Base-by-base conservation (phyloP, 345 rosid species). In the Eucalyptus albens region DNA sequence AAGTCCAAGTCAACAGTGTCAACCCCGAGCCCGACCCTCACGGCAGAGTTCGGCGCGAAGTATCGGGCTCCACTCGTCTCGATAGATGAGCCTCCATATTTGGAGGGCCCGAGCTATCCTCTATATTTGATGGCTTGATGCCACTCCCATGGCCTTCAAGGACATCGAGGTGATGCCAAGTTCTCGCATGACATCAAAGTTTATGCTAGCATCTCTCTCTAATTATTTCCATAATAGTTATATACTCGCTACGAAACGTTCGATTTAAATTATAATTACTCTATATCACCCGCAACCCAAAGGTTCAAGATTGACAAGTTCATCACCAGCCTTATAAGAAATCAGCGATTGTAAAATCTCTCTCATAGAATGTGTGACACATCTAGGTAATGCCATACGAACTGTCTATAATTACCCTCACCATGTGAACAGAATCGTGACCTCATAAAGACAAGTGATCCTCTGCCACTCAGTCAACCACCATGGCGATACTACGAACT, bases 231-330 rank as follows among this genome's bases (percentile, higher is more conserved):
- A 33, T 9, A 17, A 33, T 1, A 6, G 2, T 17, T 33, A 1
- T 5, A 33, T 6, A 33, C 2, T 72, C 2, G 4, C 0, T 33
- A 72, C 1, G 3, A 2, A 37, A 33, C 1, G 2, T 33, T 37
- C 14, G 1, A 17, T 33, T 33, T 33, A 3, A 72, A 11, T 17
- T 4, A 37, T 17, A 9, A 9, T 21, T 33, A 8, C 6, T 15
- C 2, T 6, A 1, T 69, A 17, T 6, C 13, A 33, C 6, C 17
- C 7, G 2, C 4, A 9, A 33, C 4, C 7, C 1, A 1, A 33
- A 33, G 10, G 7, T 5, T 67, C 4, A 31, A 67, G 81, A 69
- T 69, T 69, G 24, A 0, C 12, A 5, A 17, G 26, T 11, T 4
- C 7, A 33, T 72, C 44, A 17, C 82, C 0, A 10, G 3, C 7